A percentile compares a stretch with the other conserved stretches of the same genome.
Evolutionary conservation across 805 yeast genomes (phyloP).

Genomic region (Hanseniaspora thailandica): DNA sequence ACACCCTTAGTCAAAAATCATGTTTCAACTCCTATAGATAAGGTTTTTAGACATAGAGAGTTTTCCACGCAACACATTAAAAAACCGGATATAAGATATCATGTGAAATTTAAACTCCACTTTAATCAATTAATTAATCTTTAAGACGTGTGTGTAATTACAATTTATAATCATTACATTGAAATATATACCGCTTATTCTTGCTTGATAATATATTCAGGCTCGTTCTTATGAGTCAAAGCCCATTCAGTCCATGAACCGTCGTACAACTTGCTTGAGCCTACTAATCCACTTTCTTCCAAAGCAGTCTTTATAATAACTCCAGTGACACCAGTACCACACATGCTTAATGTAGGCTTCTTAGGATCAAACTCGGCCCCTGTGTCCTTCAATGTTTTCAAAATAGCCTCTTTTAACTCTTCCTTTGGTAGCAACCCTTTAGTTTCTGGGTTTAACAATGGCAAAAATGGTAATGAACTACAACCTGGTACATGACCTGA

Average conservation of each 20-base stretch:
- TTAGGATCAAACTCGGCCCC: constrained; percentile 25
- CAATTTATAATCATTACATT: neutral
- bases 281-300: constrained; percentile 36
- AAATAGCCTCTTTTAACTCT: constrained; percentile 33
- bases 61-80: neutral
- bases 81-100: neutral
- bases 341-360: constrained; percentile 72
- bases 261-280: constrained; percentile 51
- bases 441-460: constrained; percentile 42
- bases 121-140: neutral
- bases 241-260: constrained; percentile 63
- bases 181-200: neutral
- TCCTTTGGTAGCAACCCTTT: constrained; percentile 9
- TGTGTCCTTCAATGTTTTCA: constrained; percentile 34
- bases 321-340: constrained; percentile 96
- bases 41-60: too few relatives aligned
- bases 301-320: constrained; percentile 72
- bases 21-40: too few relatives aligned
- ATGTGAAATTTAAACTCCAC: neutral
- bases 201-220: neutral
- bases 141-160: neutral
- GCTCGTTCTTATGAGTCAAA: constrained; percentile 17
- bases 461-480: constrained; percentile 59
- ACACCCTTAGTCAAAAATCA: too few relatives aligned
- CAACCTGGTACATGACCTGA: constrained; percentile 87